phyloP scores from a whole-genome alignment of 805 yeast genomes.

The Teunomyces cretensis region DNA sequence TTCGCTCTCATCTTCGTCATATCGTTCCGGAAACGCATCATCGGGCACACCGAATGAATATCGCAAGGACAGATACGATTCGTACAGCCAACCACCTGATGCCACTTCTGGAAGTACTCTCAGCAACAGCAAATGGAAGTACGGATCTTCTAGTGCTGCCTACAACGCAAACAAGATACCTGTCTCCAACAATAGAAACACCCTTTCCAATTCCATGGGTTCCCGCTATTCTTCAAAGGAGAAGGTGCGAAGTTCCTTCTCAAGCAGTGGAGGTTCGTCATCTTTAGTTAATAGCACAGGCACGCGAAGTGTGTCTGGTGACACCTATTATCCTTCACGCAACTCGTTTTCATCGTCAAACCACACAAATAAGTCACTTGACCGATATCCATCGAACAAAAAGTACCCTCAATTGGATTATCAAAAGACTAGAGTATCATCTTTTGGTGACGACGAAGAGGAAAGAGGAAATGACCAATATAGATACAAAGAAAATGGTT shows the following conservation, averaged over 20 bases:
- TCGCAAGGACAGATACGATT: slow-evolving; percentile 16
- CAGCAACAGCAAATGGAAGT: background rate
- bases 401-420: background rate
- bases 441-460: background rate
- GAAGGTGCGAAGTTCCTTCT: slow-evolving; percentile 14
- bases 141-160: slow-evolving; percentile 1
- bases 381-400: slow-evolving; percentile 2
- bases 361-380: background rate
- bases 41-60: slow-evolving; percentile 6
- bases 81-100: slow-evolving; percentile 4
- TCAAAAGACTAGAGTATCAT: background rate
- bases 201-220: slow-evolving; percentile 24
- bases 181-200: slow-evolving; percentile 16
- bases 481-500: slow-evolving; percentile 2
- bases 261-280: slow-evolving; percentile 16
- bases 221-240: slow-evolving; percentile 22
- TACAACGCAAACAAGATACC: slow-evolving; percentile 14
- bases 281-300: slow-evolving; percentile 17
- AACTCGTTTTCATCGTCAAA: slow-evolving; percentile 2
- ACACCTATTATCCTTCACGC: slow-evolving; percentile 29
- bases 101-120: background rate
- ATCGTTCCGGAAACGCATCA: slow-evolving; percentile 4
- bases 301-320: slow-evolving; percentile 16
- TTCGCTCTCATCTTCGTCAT: slow-evolving; percentile 7
- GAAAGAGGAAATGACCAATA: slow-evolving; percentile 3